phyloP scores from a whole-genome alignment of 306 rosid species.

The Gastrolobium bilobum region DNA sequence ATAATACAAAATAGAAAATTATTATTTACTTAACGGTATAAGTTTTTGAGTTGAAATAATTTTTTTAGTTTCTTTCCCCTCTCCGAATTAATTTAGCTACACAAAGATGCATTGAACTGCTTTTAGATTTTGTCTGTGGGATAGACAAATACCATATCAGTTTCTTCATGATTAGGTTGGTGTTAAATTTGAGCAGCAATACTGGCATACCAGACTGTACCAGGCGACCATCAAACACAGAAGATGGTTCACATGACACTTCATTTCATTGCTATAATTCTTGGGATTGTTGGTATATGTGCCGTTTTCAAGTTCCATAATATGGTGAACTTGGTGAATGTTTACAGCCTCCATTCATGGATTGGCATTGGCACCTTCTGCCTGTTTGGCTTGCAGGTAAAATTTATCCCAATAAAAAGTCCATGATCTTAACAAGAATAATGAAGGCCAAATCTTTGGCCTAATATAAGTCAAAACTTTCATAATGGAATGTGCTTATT shows the following conservation, averaged over 20 bases:
- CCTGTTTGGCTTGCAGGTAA: slow-evolving; percentile 82
- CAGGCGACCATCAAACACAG: neutral
- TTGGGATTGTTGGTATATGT: slow-evolving; percentile 74
- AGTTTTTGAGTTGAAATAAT: too few relatives aligned
- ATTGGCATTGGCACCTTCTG: slow-evolving; percentile 79
- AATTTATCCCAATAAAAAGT: neutral
- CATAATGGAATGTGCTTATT: neutral
- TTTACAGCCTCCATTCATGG: slow-evolving; percentile 90
- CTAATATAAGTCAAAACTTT: neutral
- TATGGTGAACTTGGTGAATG: slow-evolving; percentile 52
- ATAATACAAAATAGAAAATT: too few relatives aligned
- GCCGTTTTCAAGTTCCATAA: slow-evolving; percentile 87
- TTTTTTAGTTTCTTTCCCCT: neutral
- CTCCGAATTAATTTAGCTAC: neutral
- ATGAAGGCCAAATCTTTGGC: too few relatives aligned
- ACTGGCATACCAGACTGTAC: slow-evolving; percentile 71
- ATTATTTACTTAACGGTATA: too few relatives aligned
- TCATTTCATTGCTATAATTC: slow-evolving; percentile 65
- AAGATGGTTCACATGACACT: slow-evolving; percentile 69
- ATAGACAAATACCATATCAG: neutral
- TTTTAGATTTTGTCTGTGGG: neutral
- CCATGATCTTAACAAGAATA: too few relatives aligned
- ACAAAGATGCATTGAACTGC: neutral
- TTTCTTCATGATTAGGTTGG: neutral
- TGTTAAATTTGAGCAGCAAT: slow-evolving; percentile 67